Evolutionary conservation across 139 green algal species (phyloP), one percentile per base, ranked within the genome.

Genomic region (Marvania coccoides): DNA sequence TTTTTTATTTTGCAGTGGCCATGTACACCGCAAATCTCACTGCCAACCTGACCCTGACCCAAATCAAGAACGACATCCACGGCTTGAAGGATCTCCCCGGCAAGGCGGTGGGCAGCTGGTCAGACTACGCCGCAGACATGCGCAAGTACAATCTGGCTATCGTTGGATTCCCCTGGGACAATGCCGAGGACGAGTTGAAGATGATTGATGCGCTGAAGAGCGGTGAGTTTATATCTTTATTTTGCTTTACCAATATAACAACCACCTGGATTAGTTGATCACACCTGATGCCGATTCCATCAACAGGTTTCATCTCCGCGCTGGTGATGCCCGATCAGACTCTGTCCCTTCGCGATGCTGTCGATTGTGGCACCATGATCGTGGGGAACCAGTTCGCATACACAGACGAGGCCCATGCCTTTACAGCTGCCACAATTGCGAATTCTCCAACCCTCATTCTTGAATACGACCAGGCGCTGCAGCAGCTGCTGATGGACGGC

Each of bases 21-120:
- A 4, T 66, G n/a, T 66, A 66, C 33, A 26, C 14, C 26, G 59
- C 59, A 15, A 66, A 66, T 29, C n/a, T 53, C 26, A 66, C 59
- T 54, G 34, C 59, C 10, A 66, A 66, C 38, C 40, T 66, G 35
- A 66, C 59, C 19, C 19, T 53, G 14, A 54, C 14, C 13, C 59
- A 53, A 10, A 24, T 66, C 10, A 58, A 28, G 37, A 29, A n/a
- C 39, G 26, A 29, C 6, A 66, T 66, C 13, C 34, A 45, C 29
- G 5, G 6, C 33, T 19, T 66, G 3, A 13, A 8, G 0, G 59
- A 66, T 51, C 33, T 66, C 26, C 34, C 33, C 19, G 59, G 35
- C 4, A 66, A 56, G n/a, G 10, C 35, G 36, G 59, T 66, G 5
- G 59, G 12, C 9, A 54, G 28, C n/a, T 66, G 30, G 30, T 14